Evolutionary conservation across 768 basidiomycete genomes (phyloP).

Genomic region (Russula dissimulans): DNA sequence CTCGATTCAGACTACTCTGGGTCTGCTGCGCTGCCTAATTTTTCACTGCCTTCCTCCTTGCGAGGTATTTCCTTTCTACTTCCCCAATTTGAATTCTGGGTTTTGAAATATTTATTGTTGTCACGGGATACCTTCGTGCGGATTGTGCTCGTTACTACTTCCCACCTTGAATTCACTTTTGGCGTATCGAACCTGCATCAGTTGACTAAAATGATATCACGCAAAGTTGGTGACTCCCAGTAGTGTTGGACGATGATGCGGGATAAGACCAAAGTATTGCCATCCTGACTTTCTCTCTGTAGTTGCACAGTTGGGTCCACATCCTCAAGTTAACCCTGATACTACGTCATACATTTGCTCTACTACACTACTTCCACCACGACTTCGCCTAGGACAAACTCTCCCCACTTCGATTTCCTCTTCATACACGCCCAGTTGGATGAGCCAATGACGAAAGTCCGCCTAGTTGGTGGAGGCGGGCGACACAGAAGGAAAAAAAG

Average conservation of each 20-base stretch:
- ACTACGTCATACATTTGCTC: background rate
- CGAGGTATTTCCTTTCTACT: slow-evolving; percentile 7
- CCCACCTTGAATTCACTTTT: no score
- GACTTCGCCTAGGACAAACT: background rate
- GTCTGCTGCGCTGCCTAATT: slow-evolving; percentile 37
- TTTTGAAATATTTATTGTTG: no score
- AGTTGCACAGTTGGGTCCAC: no score
- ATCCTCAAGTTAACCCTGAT: background rate
- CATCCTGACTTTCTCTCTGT: no score
- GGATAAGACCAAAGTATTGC: no score
- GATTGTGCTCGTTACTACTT: no score
- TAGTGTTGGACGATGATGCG: no score
- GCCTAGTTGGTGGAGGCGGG: slow-evolving; percentile 8
- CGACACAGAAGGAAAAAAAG: background rate
- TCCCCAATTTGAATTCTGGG: no score
- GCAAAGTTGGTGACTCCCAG: no score
- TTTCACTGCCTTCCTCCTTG: slow-evolving; percentile 27
- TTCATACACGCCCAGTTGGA: slow-evolving; percentile 16
- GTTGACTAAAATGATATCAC: no score
- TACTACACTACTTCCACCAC: background rate
- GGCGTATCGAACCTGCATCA: no score
- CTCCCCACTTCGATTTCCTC: background rate
- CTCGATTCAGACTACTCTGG: slow-evolving; percentile 70
- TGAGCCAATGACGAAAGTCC: slow-evolving; percentile 1
- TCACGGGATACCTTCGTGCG: no score